Base-by-base conservation (phyloP, 176 grass and related monocot species). In the Alloteropsis semialata region DNA sequence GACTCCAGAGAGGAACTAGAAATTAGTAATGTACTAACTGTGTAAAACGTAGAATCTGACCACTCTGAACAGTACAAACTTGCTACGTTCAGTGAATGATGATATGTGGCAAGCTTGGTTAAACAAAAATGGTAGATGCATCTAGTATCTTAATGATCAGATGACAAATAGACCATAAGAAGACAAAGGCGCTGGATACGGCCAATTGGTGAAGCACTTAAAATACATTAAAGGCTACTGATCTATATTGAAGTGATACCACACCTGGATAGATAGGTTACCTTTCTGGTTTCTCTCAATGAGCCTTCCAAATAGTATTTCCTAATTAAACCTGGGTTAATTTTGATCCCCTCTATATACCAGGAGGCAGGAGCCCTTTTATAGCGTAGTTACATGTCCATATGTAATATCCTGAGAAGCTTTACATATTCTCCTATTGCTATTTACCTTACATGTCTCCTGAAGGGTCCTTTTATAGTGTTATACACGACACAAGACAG, bases 1-100 rank as follows among this genome's bases (percentile, higher is more conserved):
- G n/a, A 65, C 44, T 22, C 28, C 9, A 13, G n/a, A 57, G 63
- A 89, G 54, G 12, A 77, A 70, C 62, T 42, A 78, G 33, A 41
- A 69, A 14, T 60, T 56, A 82, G 30, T 13, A 53, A 54, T 61
- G 25, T 51, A n/a, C 7, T 46, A 16, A n/a, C 53, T 28, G 1
- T 27, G 15, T 30, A 48, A 10, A 67, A 56, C 13, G 21, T 46
- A 51, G 1, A 54, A 72, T 14, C 30, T 59, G 74, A 68, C 32
- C 24, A 45, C 74, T 7, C 55, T 28, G 4, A 69, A 30, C 6
- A 13, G 18, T 63, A 79, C 32, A 79, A 63, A 45, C 15, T 39
- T 18, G 6, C 7, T 12, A 21, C 51, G 48, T 71, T 79, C 55
- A 79, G 19, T 28, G 7, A 71, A 71, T 29, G 19, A 34, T 70